Evolutionary conservation across 2,329 filamentous ascomycete genomes (phyloP).

Genomic region (Phoma herbarum): DNA sequence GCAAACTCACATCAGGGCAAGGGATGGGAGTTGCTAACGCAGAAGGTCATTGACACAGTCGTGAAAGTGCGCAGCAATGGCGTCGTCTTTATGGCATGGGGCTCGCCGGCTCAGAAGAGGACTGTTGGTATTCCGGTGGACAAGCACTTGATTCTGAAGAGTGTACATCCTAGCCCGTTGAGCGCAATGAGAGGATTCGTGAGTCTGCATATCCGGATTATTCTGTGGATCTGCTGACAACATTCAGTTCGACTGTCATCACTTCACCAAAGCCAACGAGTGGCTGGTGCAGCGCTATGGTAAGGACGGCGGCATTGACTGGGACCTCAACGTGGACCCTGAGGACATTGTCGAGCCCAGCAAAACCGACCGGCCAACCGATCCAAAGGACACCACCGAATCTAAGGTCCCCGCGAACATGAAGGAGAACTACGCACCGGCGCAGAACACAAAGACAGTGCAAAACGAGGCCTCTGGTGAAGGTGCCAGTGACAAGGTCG

Average conservation of each 20-base stretch:
- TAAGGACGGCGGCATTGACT: conserved; percentile 81
- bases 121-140: conserved; percentile 76
- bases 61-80: conserved; percentile 78
- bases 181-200: conserved; percentile 83
- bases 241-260: conserved; percentile 73
- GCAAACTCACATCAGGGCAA: conserved; percentile 85
- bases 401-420: background rate
- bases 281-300: conserved; percentile 86
- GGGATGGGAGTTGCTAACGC: conserved; percentile 94
- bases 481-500: background rate
- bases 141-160: conserved; percentile 83
- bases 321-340: conserved; percentile 69
- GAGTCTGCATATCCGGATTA: conserved; percentile 38
- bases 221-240: conserved; percentile 46
- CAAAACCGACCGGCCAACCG: conserved; percentile 37
- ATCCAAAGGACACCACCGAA: conserved; percentile 3
- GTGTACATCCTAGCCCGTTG: conserved; percentile 92
- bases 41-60: conserved; percentile 88
- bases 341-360: conserved; percentile 39
- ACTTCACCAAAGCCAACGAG: conserved; percentile 83
- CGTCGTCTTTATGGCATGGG: conserved; percentile 97
- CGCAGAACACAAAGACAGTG: background rate
- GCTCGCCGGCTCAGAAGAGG: conserved; percentile 80
- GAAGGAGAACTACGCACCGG: conserved; percentile 15
- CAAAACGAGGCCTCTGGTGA: background rate